Evolutionary conservation across 345 rosid genomes (phyloP).

Genomic region (Eucalyptus leucophloia): DNA sequence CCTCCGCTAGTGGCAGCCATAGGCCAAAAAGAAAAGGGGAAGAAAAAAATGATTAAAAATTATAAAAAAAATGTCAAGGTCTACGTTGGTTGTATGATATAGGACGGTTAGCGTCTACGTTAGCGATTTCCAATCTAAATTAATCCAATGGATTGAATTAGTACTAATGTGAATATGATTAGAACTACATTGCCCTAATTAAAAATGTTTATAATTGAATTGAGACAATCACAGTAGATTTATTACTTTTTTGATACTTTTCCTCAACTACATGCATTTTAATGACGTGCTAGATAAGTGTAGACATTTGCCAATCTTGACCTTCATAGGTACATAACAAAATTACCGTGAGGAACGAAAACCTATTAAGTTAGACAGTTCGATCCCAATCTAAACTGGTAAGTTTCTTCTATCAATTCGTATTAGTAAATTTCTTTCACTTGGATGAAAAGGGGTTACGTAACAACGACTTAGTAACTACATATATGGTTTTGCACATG

Average conservation of each 20-base stretch:
- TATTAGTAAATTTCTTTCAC: not conserved
- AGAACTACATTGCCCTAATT: too few species aligned
- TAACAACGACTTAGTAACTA: not conserved
- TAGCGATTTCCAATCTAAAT: too few species aligned
- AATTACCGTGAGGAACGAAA: fast-evolving
- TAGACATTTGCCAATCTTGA: not conserved
- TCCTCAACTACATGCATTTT: not conserved
- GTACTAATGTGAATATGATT: too few species aligned
- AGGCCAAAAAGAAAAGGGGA: not conserved
- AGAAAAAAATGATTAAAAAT: too few species aligned
- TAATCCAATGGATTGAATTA: fast-evolving
- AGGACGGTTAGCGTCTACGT: fast-evolving
- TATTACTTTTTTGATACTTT: too few species aligned
- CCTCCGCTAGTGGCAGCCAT: too few species aligned
- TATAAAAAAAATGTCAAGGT: not conserved
- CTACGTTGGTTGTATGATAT: fast-evolving
- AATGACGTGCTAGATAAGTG: not conserved
- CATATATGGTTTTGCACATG: not conserved
- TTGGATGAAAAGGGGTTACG: fast-evolving
- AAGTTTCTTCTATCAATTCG: not conserved
- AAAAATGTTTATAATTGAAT: too few species aligned
- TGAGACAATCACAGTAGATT: fast-evolving
- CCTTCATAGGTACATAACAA: not conserved
- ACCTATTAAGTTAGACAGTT: not conserved
- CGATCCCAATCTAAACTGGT: not conserved